Evolutionary conservation across 2,329 filamentous ascomycete species (phyloP), one percentile per base, ranked within the genome.

Genomic region (Emergomyces africanus): DNA sequence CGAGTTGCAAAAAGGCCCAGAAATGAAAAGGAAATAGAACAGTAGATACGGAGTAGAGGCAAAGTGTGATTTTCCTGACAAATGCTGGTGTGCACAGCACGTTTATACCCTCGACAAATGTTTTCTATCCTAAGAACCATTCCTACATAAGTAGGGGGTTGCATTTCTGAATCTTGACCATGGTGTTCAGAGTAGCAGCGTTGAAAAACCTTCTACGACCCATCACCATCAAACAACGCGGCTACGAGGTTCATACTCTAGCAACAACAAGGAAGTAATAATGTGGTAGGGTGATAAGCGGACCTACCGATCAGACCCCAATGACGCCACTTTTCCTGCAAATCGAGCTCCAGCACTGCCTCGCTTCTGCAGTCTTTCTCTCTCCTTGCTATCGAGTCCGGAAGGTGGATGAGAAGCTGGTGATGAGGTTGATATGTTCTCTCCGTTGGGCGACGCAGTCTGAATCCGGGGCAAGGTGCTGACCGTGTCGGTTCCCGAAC

Each of bases 341-440:
- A 92, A 79, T 65, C 87, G 80, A 54, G 88, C 88, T 53, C 88
- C 88, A 30, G 86, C 88, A 69, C 88, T 90, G 62, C 89, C 84
- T 61, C 88, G 81, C 76, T 94, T 94, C 71, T 90, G 86, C 61
- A 92, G 72, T 62, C 84, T 83, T 66, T 90, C 86, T 67, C 80
- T 83, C 66, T 90, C 86, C 61, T 69, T 74, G 57, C 60, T 68
- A 49, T 74, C 72, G 39, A 70, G 60, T 10, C 57, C 68, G 57
- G 64, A 67, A 63, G 58, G 70, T 49, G 69, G 66, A 25, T 71
- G 68, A 3, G 69, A 65, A 12, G 67, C 63, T 33, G 68, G 66
- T 42, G 61, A 59, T 15, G 56, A 39, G 5, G 48, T 39, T 12
- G 57, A 20, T 20, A 46, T 30, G 41, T 51, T 51, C 44, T 61